Conservation (phyloP, 23 red algal species). For the Chondrus crispus region DNA sequence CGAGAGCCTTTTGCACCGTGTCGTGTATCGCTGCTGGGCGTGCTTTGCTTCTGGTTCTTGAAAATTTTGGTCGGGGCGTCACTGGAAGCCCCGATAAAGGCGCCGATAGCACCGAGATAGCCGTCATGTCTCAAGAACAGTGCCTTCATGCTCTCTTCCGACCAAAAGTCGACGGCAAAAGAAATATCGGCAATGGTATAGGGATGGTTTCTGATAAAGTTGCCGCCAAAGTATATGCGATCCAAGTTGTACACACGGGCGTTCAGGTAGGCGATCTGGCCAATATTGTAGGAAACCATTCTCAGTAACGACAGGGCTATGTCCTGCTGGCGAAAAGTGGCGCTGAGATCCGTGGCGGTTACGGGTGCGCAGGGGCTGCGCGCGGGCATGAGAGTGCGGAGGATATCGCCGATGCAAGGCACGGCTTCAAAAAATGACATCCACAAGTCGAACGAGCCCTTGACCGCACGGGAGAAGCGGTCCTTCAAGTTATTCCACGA, state of each 20-base stretch:
- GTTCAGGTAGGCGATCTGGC: conserved; percentile 90
- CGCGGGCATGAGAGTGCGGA: conserved; percentile 51
- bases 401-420: conserved; percentile 43
- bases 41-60: conserved; percentile 6
- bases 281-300: conserved; percentile 96
- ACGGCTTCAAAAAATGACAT: conserved; percentile 62
- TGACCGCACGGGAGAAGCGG: conserved; percentile 59
- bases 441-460: conserved; percentile 75
- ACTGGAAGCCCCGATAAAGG: conserved; percentile 66
- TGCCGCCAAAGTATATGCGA: conserved; percentile 97
- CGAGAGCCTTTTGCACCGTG: too few species aligned
- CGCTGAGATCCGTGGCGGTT: conserved; percentile 37
- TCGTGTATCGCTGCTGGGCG: too few species aligned
- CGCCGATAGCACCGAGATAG: conserved; percentile 88
- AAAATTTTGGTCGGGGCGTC: conserved; percentile 26
- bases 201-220: conserved; percentile 93
- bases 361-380: too few species aligned
- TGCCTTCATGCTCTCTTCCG: conserved; percentile 74
- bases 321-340: conserved; percentile 75
- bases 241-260: conserved; percentile 68
- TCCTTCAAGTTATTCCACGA: conserved; percentile 50
- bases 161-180: conserved; percentile 95
- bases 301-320: conserved; percentile 82
- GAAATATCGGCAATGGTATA: conserved; percentile 90
- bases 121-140: conserved; percentile 94